Conservation (phyloP, 352 stramenopile genomes). For the Phytophthora idaei region DNA sequence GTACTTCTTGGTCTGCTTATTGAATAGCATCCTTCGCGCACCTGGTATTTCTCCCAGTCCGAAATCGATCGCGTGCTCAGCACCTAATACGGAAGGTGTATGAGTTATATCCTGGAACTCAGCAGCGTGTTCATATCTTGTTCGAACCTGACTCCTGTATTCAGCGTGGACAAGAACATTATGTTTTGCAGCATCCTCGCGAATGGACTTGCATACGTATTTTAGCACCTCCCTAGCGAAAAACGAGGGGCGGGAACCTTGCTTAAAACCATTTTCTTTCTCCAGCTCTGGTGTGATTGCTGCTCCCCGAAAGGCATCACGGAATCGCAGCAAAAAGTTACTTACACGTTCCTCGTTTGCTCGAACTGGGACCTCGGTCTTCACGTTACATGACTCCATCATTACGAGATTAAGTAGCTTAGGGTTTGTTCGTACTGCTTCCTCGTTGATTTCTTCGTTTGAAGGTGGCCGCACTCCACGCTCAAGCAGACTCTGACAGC, state of each 20-base stretch:
- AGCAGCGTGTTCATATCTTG: slow-evolving; percentile 57
- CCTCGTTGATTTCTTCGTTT: slow-evolving; percentile 29
- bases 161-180: slow-evolving; percentile 51
- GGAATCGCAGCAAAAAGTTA: slow-evolving; percentile 66
- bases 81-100: slow-evolving; percentile 44
- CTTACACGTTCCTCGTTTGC: slow-evolving; percentile 49
- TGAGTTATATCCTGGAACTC: slow-evolving; percentile 70
- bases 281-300: slow-evolving; percentile 35
- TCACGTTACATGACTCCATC: slow-evolving; percentile 57
- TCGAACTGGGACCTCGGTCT: slow-evolving; percentile 45
- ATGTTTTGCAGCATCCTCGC: slow-evolving; percentile 42
- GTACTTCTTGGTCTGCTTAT: not conserved
- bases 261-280: slow-evolving; percentile 26
- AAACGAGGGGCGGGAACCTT: slow-evolving; percentile 23
- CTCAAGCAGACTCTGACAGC: slow-evolving; percentile 16
- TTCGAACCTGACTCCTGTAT: slow-evolving; percentile 62
- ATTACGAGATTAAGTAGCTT: slow-evolving; percentile 50
- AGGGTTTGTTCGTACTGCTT: slow-evolving; percentile 24
- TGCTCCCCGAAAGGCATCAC: slow-evolving; percentile 66
- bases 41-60: slow-evolving; percentile 45
- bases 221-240: slow-evolving; percentile 37
- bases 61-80: slow-evolving; percentile 44
- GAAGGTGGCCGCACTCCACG: slow-evolving; percentile 9
- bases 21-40: slow-evolving; percentile 4
- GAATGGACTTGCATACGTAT: slow-evolving; percentile 51